These are phyloP conservation scores for Pythium rhizo-oryzae DNA, from an alignment of 352 stramenopile species.

Conservation along the genomic window DNA sequence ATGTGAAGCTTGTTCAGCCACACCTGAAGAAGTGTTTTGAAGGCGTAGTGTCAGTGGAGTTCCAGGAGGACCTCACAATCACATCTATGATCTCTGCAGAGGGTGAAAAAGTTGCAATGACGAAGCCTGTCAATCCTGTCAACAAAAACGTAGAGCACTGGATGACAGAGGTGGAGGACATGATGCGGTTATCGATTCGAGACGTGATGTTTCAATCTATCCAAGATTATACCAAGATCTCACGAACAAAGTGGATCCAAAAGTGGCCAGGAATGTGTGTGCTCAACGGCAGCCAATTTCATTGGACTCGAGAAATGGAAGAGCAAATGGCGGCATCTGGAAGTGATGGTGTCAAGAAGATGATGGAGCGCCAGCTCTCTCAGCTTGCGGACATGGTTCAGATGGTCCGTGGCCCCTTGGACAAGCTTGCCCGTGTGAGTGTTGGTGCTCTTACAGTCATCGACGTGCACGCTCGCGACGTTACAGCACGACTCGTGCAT, in stretches of 20 bases:
- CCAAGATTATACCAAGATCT: slow-evolving; percentile 89
- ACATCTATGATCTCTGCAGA: slow-evolving; percentile 92
- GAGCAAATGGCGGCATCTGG: slow-evolving; percentile 79
- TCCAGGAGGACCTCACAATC: slow-evolving; percentile 92
- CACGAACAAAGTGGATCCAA: slow-evolving; percentile 95
- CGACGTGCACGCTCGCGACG: slow-evolving; percentile 94
- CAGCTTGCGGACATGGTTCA: slow-evolving; percentile 97
- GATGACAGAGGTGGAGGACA: slow-evolving; percentile 95
- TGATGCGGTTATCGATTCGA: slow-evolving; percentile 92
- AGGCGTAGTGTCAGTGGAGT: slow-evolving; percentile 92
- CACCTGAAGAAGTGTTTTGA: slow-evolving; percentile 97
- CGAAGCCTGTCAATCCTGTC: slow-evolving; percentile 86
- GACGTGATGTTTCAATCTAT: slow-evolving; percentile 93
- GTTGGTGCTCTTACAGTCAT: slow-evolving; percentile 95
- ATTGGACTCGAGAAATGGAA: slow-evolving; percentile 96
- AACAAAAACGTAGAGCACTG: slow-evolving; percentile 96
- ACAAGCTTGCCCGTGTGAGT: slow-evolving; percentile 91
- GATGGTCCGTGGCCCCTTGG: slow-evolving; percentile 87
- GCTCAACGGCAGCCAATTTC: slow-evolving; percentile 94
- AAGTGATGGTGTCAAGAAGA: slow-evolving; percentile 87
- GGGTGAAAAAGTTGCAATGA: slow-evolving; percentile 89
- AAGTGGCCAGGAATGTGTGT: slow-evolving; percentile 95
- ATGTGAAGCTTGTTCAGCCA: slow-evolving; percentile 94
- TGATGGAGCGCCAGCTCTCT: slow-evolving; percentile 89
- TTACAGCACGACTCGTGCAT: slow-evolving; percentile 87